Percentiles rank a stretch among this genome's conserved stretches.
Conservation (phyloP, 139 green algal genomes). For the Chlorella sp. region DNA sequence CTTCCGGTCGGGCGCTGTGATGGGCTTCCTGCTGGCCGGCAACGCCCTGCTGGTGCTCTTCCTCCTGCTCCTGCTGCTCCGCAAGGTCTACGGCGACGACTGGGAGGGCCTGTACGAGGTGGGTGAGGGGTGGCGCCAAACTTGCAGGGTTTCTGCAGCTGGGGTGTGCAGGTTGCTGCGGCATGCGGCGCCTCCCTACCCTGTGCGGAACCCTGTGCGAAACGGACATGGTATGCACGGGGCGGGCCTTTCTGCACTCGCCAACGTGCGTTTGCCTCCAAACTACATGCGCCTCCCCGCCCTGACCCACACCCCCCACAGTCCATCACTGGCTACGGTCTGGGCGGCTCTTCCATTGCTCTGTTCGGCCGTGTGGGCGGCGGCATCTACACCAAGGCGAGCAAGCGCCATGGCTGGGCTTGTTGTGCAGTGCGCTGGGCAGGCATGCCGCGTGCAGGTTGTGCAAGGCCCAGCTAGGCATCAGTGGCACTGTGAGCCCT, state of each 20-base stretch:
- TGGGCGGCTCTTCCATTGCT: slow-evolving; percentile 97
- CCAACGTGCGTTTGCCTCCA: too few relatives aligned
- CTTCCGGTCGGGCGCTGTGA: slow-evolving; percentile 98
- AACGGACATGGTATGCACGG: too few relatives aligned
- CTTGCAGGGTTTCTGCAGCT: too few relatives aligned
- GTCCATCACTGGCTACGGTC: slow-evolving; percentile 96
- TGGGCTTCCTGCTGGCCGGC: slow-evolving; percentile 96
- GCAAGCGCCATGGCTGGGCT: neutral
- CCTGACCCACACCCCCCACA: slow-evolving; percentile 57
- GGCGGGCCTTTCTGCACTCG: too few relatives aligned
- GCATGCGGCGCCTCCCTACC: too few relatives aligned
- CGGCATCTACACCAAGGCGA: slow-evolving; percentile 56
- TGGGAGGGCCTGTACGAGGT: slow-evolving; percentile 64
- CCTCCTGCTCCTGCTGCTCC: slow-evolving; percentile 83
- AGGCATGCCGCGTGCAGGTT: too few relatives aligned
- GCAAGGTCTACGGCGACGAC: slow-evolving; percentile 88
- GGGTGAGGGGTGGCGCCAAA: too few relatives aligned
- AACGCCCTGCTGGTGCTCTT: slow-evolving; percentile 92
- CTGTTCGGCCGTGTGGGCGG: slow-evolving; percentile 97
- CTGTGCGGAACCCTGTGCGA: too few relatives aligned
- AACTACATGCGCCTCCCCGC: neutral
- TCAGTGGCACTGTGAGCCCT: too few relatives aligned
- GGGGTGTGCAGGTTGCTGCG: too few relatives aligned
- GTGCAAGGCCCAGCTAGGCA: too few relatives aligned
- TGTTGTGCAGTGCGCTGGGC: too few relatives aligned